phyloP scores from a whole-genome alignment of 1,284 basidiomycete genomes.

The Leccinum angustisporum region DNA sequence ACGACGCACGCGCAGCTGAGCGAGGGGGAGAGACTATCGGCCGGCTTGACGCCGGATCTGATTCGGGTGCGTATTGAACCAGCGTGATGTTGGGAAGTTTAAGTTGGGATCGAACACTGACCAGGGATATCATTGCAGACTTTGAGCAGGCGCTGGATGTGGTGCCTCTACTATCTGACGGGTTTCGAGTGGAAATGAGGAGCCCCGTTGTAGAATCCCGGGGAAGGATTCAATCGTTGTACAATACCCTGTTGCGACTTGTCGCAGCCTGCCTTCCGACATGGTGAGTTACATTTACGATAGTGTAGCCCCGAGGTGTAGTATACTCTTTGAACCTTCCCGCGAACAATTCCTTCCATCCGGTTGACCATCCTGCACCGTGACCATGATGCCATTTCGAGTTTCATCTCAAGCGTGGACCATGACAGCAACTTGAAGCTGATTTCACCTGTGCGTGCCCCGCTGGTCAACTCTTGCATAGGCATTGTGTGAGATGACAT shows the following conservation, averaged over 20 bases:
- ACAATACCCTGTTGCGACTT: neutral
- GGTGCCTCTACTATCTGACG: neutral
- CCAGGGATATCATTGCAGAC: constrained; percentile 84
- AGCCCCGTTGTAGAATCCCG: neutral
- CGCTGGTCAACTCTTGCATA: too few species aligned
- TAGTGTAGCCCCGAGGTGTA: neutral
- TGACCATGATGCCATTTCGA: too few species aligned
- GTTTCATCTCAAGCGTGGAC: too few species aligned
- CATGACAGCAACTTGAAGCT: too few species aligned
- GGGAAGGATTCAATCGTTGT: neutral
- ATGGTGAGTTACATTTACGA: neutral
- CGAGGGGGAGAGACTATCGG: constrained; percentile 62
- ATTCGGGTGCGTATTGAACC: constrained; percentile 64
- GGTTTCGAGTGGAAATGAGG: neutral
- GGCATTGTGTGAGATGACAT: too few species aligned
- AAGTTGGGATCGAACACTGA: constrained; percentile 79
- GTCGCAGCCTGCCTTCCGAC: neutral
- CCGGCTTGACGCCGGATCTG: constrained; percentile 80
- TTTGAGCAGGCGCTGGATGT: constrained; percentile 50
- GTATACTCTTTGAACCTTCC: too few species aligned
- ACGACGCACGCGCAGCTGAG: constrained; percentile 85
- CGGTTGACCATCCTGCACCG: too few species aligned
- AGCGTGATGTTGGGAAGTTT: constrained; percentile 3
- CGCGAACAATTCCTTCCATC: too few species aligned
- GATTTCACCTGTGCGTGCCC: too few species aligned